Evolutionary conservation across 768 basidiomycete species (phyloP).

Genomic region (Termitomyces sp.): DNA sequence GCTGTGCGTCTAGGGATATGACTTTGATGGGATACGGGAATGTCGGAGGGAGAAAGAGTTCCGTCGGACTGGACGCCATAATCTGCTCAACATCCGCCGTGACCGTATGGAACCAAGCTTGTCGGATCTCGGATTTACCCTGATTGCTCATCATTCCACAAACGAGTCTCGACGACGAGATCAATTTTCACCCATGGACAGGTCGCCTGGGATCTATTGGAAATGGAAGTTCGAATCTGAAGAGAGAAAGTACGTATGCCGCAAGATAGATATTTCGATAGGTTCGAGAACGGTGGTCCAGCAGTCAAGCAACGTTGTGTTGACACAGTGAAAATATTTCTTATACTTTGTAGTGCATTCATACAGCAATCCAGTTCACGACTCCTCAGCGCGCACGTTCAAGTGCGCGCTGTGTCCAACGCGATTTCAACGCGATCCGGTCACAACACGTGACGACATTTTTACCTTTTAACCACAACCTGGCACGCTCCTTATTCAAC

Average conservation of each 20-base stretch:
- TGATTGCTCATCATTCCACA: not conserved
- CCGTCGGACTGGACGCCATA: constrained; percentile 61
- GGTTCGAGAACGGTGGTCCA: not conserved
- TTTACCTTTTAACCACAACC: not conserved
- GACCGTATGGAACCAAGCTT: constrained; percentile 16
- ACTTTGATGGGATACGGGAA: constrained; percentile 87
- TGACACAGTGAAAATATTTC: not conserved
- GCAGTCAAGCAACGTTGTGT: not conserved
- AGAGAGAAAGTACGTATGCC: not conserved
- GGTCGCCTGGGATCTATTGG: not conserved
- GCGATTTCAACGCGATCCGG: not conserved
- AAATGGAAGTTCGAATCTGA: not conserved
- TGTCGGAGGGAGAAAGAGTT: constrained; percentile 67
- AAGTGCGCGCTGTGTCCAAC: not conserved
- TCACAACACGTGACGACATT: constrained; percentile 6
- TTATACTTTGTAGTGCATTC: not conserved
- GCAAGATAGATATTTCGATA: not conserved
- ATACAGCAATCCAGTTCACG: not conserved
- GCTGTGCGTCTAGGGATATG: constrained; percentile 53
- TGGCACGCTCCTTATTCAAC: constrained; percentile 6
- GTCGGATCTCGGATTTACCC: constrained; percentile 21
- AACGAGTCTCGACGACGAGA: not conserved
- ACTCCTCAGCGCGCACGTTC: not conserved
- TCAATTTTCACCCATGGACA: not conserved
- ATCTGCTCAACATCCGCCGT: constrained; percentile 18